These are phyloP conservation scores for Dictyostelium brefeldianum DNA, from an alignment of 78 protist genomes.

Conservation along the genomic window DNA sequence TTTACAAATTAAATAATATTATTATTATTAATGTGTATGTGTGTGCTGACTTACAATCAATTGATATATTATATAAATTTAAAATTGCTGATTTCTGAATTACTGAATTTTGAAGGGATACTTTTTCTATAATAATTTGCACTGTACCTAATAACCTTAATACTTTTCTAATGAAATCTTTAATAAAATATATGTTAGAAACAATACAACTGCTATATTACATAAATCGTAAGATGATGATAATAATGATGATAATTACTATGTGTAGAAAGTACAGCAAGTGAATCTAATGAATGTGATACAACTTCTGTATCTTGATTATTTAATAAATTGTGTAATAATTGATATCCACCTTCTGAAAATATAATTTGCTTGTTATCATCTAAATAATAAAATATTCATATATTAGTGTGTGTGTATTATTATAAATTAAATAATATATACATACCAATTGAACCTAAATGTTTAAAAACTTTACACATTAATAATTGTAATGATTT, in stretches of 20 bases:
- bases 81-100: conserved; percentile 34
- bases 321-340: conserved; percentile 28
- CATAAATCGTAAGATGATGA: background rate
- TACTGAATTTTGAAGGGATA: conserved; percentile 11
- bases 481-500: conserved; percentile 43
- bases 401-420: too few relatives aligned
- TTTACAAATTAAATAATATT: background rate
- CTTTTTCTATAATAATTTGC: conserved; percentile 19
- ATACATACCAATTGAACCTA: conserved; percentile 23
- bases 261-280: conserved; percentile 48
- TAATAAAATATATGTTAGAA: background rate
- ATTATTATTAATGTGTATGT: background rate
- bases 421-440: background rate
- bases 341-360: conserved; percentile 69
- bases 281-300: conserved; percentile 16
- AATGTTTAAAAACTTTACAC: conserved; percentile 61
- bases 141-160: conserved; percentile 46
- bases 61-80: conserved; percentile 33
- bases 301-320: conserved; percentile 31
- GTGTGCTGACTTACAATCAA: background rate
- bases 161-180: conserved; percentile 68
- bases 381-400: too few relatives aligned
- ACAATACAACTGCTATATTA: background rate
- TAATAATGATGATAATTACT: conserved; percentile 23
- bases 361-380: conserved; percentile 65